These are phyloP conservation scores for Tagetes erecta DNA, from an alignment of 129 eudicot genomes.

Conservation along the genomic window DNA sequence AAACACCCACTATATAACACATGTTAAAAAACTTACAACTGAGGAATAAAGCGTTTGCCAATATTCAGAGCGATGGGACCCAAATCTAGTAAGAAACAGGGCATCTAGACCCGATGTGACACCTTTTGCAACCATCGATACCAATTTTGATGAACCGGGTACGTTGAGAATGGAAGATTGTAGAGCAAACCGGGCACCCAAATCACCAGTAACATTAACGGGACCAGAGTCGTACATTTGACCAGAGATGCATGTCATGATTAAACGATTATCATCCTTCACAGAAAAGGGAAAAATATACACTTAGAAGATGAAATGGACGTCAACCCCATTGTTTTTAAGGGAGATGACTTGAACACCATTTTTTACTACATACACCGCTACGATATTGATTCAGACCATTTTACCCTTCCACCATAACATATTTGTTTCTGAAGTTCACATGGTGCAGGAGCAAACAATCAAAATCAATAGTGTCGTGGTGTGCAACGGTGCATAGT, in stretches of 20 bases:
- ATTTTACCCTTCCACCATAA: not conserved
- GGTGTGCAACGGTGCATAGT: not conserved
- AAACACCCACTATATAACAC: not conserved
- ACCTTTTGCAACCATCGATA: conserved; percentile 66
- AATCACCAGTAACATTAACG: conserved; percentile 66
- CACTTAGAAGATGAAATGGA: not conserved
- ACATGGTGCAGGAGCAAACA: not conserved
- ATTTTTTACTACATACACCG: not conserved
- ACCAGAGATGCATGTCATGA: conserved; percentile 81
- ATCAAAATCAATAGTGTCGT: not conserved
- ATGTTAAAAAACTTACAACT: conserved; percentile 51
- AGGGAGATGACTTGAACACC: not conserved
- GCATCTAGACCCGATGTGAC: conserved; percentile 81
- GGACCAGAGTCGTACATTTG: conserved; percentile 91
- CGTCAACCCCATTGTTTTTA: not conserved
- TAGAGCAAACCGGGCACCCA: conserved; percentile 80
- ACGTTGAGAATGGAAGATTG: conserved; percentile 54
- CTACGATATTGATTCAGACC: not conserved
- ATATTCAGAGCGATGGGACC: conserved; percentile 70
- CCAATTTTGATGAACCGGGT: conserved; percentile 71
- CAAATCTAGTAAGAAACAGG: conserved; percentile 75
- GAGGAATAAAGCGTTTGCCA: conserved; percentile 85
- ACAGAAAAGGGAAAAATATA: conserved; percentile 16
- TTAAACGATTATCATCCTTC: conserved; percentile 83
- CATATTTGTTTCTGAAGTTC: not conserved